Percentiles rank a stretch among this genome's conserved stretches.
These are phyloP conservation scores for Cyamopsis tetragonoloba DNA, from an alignment of 306 rosid species.

Conservation along the genomic window DNA sequence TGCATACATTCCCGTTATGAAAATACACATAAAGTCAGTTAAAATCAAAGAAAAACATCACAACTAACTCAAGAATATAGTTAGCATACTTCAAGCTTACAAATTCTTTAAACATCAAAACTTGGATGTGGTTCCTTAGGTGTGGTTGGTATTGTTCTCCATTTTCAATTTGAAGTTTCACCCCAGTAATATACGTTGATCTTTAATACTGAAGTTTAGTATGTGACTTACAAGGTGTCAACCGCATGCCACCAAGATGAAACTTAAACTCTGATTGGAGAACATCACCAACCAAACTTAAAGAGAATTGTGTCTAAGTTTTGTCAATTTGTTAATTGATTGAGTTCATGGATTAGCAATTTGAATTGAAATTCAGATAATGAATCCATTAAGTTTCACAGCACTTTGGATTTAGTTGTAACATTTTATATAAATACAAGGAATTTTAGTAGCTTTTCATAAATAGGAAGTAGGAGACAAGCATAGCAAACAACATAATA, in stretches of 20 bases:
- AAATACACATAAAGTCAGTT: neutral
- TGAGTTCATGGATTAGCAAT: neutral
- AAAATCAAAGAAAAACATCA: neutral
- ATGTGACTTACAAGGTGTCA: no score
- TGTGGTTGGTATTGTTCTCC: no score
- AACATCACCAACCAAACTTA: no score
- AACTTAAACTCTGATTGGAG: no score
- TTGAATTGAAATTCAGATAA: neutral
- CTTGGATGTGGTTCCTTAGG: no score
- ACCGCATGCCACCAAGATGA: no score
- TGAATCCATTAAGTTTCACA: neutral
- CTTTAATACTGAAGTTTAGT: no score
- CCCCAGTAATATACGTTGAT: no score
- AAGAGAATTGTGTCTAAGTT: no score
- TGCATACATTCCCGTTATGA: neutral
- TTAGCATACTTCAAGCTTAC: neutral
- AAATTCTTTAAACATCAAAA: neutral
- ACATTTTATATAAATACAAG: neutral
- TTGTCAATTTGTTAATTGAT: no score
- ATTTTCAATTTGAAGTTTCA: no score
- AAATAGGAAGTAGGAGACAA: neutral
- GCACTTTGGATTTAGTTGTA: conserved; percentile 3
- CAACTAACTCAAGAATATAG: neutral
- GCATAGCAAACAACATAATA: neutral
- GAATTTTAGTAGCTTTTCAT: neutral